Conservation (phyloP, 2,329 filamentous ascomycete species). For the Ceratocystis cubensis region DNA sequence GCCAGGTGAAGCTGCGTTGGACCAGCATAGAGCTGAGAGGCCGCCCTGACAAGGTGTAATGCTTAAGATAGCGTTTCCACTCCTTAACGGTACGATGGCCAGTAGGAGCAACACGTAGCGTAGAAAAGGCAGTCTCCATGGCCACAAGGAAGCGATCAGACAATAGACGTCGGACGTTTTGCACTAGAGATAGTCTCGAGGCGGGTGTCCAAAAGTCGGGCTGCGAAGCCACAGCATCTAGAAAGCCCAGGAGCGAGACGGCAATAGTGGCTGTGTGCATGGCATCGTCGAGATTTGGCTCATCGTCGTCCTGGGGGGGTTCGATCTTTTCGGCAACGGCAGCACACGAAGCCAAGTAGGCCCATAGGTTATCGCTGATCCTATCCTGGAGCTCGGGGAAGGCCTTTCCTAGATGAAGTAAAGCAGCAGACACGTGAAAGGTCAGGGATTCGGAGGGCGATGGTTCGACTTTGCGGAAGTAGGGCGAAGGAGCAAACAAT, state of each 20-base stretch:
- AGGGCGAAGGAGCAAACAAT: slow-evolving; percentile 64
- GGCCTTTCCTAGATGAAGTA: slow-evolving; percentile 67
- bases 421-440: slow-evolving; percentile 62
- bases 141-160: slow-evolving; percentile 76
- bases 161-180: slow-evolving; percentile 57
- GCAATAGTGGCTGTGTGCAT: slow-evolving; percentile 61
- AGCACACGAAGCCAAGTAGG: slow-evolving; percentile 60
- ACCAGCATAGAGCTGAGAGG: slow-evolving; percentile 85
- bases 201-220: slow-evolving; percentile 68
- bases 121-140: slow-evolving; percentile 81
- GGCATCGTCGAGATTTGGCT: slow-evolving; percentile 52
- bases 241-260: slow-evolving; percentile 78
- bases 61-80: slow-evolving; percentile 76
- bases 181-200: slow-evolving; percentile 61
- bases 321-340: slow-evolving; percentile 45
- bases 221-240: slow-evolving; percentile 68
- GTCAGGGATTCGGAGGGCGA: slow-evolving; percentile 80
- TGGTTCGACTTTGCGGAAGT: slow-evolving; percentile 69
- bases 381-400: slow-evolving; percentile 56
- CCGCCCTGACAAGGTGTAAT: slow-evolving; percentile 66
- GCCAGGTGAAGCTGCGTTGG: slow-evolving; percentile 75
- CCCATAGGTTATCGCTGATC: slow-evolving; percentile 53
- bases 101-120: slow-evolving; percentile 66
- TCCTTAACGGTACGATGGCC: slow-evolving; percentile 57
- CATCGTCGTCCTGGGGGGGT: slow-evolving; percentile 41